These are phyloP conservation scores for Ochromonas danica DNA, from an alignment of 108 stramenopile species.

Conservation along the genomic window DNA sequence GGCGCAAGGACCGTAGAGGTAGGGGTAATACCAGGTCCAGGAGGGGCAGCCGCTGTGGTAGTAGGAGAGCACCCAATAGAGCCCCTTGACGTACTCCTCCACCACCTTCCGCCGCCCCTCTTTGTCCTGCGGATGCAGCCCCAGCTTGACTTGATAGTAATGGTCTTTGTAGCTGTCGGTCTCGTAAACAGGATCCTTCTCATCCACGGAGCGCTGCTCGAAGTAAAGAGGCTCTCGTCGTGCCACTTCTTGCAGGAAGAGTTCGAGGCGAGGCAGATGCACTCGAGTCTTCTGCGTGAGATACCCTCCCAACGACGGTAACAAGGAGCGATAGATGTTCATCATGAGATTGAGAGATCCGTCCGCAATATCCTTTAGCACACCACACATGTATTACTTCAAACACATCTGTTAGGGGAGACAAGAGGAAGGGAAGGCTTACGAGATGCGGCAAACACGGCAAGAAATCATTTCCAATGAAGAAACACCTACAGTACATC, in stretches of 20 bases:
- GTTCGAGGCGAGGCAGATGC: conserved; percentile 81
- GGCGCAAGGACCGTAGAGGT: conserved; percentile 86
- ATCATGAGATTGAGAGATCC: conserved; percentile 90
- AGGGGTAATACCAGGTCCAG: conserved; percentile 97
- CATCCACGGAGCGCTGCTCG: conserved; percentile 76
- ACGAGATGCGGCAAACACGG: conserved; percentile 82
- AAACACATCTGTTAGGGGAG: too few species aligned
- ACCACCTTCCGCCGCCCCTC: not conserved
- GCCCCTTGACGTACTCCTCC: conserved; percentile 66
- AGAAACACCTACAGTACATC: conserved; percentile 78
- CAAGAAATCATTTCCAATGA: conserved; percentile 97
- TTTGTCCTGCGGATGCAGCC: not conserved
- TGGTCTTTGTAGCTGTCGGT: not conserved
- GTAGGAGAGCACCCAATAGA: conserved; percentile 90
- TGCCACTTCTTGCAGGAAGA: conserved; percentile 80
- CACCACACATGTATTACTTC: too few species aligned
- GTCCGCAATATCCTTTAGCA: conserved; percentile 75
- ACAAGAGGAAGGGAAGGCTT: not conserved
- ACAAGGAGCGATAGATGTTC: conserved; percentile 71
- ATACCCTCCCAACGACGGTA: conserved; percentile 86
- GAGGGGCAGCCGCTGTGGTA: conserved; percentile 90
- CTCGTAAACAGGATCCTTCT: conserved; percentile 76
- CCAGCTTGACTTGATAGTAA: conserved; percentile 7
- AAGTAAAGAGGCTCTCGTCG: conserved; percentile 88
- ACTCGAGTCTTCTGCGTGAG: conserved; percentile 73